Conservation (phyloP, 2,329 filamentous ascomycete genomes). For the Exophiala alcalophila region DNA sequence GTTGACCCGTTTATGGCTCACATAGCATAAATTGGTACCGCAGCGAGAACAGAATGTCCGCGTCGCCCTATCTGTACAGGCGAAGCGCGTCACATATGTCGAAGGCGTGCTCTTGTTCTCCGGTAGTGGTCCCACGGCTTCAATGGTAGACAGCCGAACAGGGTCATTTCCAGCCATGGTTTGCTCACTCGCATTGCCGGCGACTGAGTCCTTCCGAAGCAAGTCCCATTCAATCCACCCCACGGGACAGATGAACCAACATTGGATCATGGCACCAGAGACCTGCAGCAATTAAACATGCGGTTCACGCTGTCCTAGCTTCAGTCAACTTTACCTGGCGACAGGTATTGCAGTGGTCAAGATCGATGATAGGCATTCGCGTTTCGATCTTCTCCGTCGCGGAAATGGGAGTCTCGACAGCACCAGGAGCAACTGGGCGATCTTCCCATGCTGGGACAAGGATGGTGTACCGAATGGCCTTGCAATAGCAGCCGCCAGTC, state of each 20-base stretch:
- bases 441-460: conserved; percentile 26
- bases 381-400: conserved; percentile 21
- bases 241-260: conserved; percentile 33
- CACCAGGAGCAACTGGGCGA: conserved; percentile 19
- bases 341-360: conserved; percentile 34
- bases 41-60: conserved; percentile 34
- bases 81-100: conserved; percentile 19
- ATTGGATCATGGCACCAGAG: conserved; percentile 28
- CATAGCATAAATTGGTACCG: conserved; percentile 32
- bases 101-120: conserved; percentile 17
- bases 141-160: conserved; percentile 11
- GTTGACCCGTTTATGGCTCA: conserved; percentile 10
- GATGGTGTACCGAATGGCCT: conserved; percentile 32
- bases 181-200: not conserved
- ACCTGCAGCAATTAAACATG: too few relatives aligned
- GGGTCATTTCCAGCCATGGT: too few relatives aligned
- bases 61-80: conserved; percentile 27
- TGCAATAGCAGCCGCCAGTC: conserved; percentile 34
- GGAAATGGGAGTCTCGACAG: conserved; percentile 17
- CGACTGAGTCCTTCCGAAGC: conserved; percentile 2
- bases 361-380: conserved; percentile 27
- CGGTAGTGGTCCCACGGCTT: conserved; percentile 11
- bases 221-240: conserved; percentile 32
- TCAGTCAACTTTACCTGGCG: conserved; percentile 18
- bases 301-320: too few relatives aligned